Percentiles rank a stretch among this genome's conserved stretches.
phyloP scores from a whole-genome alignment of 2,329 filamentous ascomycete species.

The Cryphonectria naterciae region DNA sequence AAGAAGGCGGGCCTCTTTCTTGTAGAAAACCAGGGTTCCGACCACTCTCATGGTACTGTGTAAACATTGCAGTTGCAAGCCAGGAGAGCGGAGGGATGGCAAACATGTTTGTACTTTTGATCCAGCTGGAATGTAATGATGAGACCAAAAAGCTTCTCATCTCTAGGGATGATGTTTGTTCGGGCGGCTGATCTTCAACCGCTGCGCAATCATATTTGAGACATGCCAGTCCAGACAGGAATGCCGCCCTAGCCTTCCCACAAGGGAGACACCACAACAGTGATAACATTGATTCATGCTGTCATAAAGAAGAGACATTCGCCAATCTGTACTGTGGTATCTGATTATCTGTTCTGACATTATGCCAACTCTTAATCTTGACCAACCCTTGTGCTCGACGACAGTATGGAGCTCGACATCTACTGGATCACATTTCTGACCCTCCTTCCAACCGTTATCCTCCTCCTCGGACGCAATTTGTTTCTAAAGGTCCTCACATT shows the following conservation, averaged over 20 bases:
- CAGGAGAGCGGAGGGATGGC: neutral
- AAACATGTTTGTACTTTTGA: neutral
- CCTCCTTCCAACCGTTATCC: conserved; percentile 27
- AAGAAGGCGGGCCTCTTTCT: neutral
- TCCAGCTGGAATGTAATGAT: neutral
- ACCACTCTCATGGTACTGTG: neutral
- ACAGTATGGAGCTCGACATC: conserved; percentile 29
- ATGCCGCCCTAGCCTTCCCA: neutral
- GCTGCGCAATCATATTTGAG: neutral
- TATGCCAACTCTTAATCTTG: neutral
- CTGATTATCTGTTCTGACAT: neutral
- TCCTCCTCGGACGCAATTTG: conserved; percentile 22
- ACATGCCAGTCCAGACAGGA: conserved; percentile 1
- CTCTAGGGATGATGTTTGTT: neutral
- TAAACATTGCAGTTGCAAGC: neutral
- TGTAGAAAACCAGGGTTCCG: neutral
- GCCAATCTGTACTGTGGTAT: neutral
- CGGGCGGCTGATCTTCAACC: neutral
- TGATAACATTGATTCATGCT: neutral
- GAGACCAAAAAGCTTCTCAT: neutral
- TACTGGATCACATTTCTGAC: conserved; percentile 30
- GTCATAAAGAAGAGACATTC: neutral
- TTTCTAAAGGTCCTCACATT: conserved; percentile 12
- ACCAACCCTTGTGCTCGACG: neutral
- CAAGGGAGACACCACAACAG: neutral